Conservation (phyloP, 495 filamentous ascomycete species). For the Thozetella sp. region DNA sequence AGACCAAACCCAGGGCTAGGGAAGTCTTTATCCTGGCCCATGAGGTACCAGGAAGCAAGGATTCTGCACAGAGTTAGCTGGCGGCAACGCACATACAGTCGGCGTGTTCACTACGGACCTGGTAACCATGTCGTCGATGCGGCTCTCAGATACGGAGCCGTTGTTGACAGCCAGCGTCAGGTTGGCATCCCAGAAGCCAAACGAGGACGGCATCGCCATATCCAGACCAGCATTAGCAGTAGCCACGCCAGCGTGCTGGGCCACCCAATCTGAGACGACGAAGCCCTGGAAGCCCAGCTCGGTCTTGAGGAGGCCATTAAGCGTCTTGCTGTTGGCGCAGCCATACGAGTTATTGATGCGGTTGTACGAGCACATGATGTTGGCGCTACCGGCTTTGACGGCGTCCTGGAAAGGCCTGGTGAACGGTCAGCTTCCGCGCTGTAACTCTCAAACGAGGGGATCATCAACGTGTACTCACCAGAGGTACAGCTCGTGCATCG, state of each 20-base stretch:
- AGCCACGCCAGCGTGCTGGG: conserved; percentile 55
- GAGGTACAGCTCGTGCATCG: conserved; percentile 72
- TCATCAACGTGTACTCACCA: conserved; percentile 57
- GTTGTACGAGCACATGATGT: conserved; percentile 73
- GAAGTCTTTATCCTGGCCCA: conserved; percentile 55
- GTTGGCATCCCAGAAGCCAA: conserved; percentile 34
- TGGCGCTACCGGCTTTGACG: conserved; percentile 59
- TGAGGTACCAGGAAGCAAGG: conserved; percentile 57
- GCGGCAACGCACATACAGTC: not conserved
- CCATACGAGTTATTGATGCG: conserved; percentile 67
- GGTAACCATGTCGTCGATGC: conserved; percentile 54
- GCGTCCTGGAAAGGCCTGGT: conserved; percentile 65
- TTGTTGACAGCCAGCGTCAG: conserved; percentile 46
- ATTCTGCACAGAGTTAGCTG: conserved; percentile 46
- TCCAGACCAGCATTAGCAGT: conserved; percentile 61
- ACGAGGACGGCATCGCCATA: conserved; percentile 61
- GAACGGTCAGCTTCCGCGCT: not conserved
- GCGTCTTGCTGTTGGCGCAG: conserved; percentile 62
- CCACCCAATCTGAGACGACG: conserved; percentile 67
- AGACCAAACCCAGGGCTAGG: conserved; percentile 46
- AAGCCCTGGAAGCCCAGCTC: conserved; percentile 65
- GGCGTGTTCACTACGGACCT: conserved; percentile 23
- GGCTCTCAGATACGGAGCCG: conserved; percentile 45
- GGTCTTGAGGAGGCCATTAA: conserved; percentile 65
- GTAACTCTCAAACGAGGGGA: conserved; percentile 28